Evolutionary conservation across 192 early-diverging fungal genomes (phyloP), one percentile per base, ranked within the genome.

Genomic region (Podila epigama): DNA sequence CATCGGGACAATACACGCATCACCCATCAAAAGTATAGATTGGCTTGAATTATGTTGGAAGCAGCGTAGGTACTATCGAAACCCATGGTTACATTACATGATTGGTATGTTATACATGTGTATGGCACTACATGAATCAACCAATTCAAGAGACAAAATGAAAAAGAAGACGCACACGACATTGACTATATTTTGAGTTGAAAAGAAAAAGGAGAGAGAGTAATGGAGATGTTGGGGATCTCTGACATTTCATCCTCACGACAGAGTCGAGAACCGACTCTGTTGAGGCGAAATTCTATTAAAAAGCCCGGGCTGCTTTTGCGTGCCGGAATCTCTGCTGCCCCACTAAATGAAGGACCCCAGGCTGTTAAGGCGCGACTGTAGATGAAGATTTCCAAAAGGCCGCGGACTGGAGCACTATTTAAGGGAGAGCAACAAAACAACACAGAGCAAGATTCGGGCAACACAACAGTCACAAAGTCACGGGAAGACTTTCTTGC

Each of bases 311-410:
- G 44, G 44, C n/a, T 22, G 44, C 44, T 48, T 22, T 48, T 4
- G 44, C 44, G 44, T 48, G 44, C 44, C 44, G 44, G 44, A 48
- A 48, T 48, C 44, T 48, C 44, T 48, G 44, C n/a, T 48, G 44
- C n/a, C 44, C 44, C 44, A 18, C n/a, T 48, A 22, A 16, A 22
- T 20, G 25, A 48, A 48, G 44, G 44, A 10, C 44, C 44, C n/a
- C 44, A 48, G 44, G 44, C 44, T 48, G 44, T 48, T 48, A 48
- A 9, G 44, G 44, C 44, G 44, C 44, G 44, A 48, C 44, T 48
- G 44, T 48, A 48, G 44, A 48, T 48, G 25, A 18, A 1, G 44
- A 20, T 22, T 8, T 22, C 11, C n/a, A 3, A 22, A 22, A 8
- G 37, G 44, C 10, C 44, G 6, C 1, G 44, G 44, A 10, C 7